Base-by-base conservation (phyloP, 495 filamentous ascomycete species). In the Extremus antarcticus region DNA sequence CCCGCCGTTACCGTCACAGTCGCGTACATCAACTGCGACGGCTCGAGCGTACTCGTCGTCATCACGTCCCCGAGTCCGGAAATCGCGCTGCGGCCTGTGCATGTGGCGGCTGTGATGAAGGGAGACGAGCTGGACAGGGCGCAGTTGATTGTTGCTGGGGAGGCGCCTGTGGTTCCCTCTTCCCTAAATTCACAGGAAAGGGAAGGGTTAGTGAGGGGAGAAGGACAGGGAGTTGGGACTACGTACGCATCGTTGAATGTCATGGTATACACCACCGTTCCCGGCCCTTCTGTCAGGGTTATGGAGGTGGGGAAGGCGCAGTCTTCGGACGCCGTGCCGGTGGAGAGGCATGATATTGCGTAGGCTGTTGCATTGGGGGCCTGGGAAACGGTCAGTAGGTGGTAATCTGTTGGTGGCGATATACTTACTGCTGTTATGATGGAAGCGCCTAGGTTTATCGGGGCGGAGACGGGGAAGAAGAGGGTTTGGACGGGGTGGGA, bases 351-450 rank as follows among this genome's bases (percentile, higher is more conserved):
- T 16, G 53, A 41, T 4, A 61, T 41, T 1, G 58, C 58, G 49
- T 53, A 57, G 25, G 43, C 58, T 10, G 58, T 61, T 4, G 49
- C 19, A 11, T 39, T 21, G 8, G 58, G 54, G 3, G 54, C 54
- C 58, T 60, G 46, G 8, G 29, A 17, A 39, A 17, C 11, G 24
- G 13, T 32, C 17, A 45, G 25, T 43, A 25, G 17, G n/a, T 40
- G 16, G 2, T 41, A 7, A 20, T 25, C 13, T 49, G 11, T 16
- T 19, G 41, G 40, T 40, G 8, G n/a, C 8, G 2, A 25, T 39
- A 7, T 22, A 35, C 58, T 35, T 57, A 60, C 58, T 23, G 54
- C 54, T 57, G 58, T 61, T 2, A 61, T 25, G 1, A 61, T 35
- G 1, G 47, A 51, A 4, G 55, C 55, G 8, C 13, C 55, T 16